Base-by-base conservation (phyloP, 345 rosid species). In the Gossypium sturtianum region DNA sequence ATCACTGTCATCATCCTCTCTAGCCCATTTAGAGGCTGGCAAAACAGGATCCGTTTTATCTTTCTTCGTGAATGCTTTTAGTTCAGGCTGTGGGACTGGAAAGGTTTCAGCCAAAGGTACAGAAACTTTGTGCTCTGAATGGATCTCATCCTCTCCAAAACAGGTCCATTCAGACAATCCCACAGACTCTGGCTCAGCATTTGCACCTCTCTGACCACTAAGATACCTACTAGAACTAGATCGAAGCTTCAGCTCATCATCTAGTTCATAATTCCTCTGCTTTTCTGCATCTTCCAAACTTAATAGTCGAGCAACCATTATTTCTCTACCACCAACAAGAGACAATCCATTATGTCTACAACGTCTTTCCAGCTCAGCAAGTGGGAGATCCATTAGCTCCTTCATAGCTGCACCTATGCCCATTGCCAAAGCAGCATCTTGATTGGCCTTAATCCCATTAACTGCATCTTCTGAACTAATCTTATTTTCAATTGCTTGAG, bases 301-400 rank as follows among this genome's bases (percentile, higher is more conserved):
- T 66, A 96, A 87, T 77, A 96, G 84, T 69, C 98, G 82, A 13
- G 97, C 83, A 86, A 96, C 98, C 99, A 96, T 96, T 84, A 84
- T 86, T 70, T 87, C 98, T 87, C 99, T 93, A 81, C 98, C 98
- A 76, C 98, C 99, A 77, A 89, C 85, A 66, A 91, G 98, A 64
- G 99, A 96, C 81, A 96, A 85, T 23, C 99, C 99, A 67, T 96
- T 96, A 82, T 96, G 97, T 71, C 98, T 87, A 76, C 99, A 96
- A 57, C 98, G 97, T 80, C 98, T 86, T 83, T 96, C 98, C 65
- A 96, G 89, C 90, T 96, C 99, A 74, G 86, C 78, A 45, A 93
- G 81, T 45, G 98, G 97, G 74, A 93, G 93, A 79, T 80, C 83
- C 99, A 96, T 86, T 73, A 93, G 84, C 86, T 96, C 98, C 86